Base-by-base conservation (phyloP, 768 basidiomycete genomes). In the Pleurotus giganteus region DNA sequence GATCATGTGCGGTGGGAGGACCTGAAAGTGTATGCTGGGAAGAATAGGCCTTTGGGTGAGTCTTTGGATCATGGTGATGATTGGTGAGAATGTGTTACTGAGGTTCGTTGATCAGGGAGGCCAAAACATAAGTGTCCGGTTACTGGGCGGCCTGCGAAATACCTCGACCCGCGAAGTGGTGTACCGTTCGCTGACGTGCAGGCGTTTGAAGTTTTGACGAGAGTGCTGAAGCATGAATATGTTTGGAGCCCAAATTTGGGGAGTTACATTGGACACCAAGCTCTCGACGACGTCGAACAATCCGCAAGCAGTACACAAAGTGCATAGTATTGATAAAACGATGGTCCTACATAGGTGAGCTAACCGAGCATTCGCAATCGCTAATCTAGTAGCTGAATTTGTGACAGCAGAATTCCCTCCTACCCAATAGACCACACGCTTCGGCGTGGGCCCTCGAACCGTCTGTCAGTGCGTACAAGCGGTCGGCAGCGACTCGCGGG, bases 1-100 rank as follows among this genome's bases (percentile, higher is more conserved):
- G 77, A 88, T 47, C 88, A 95, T 60, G 86, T 87, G 7, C 79
- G 86, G 45, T 98, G 90, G 90, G 84, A 88, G 47, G 79, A 85
- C 26, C 55, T 89, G 19, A 82, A 77, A 57, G 86, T 86, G 4
- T 89, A 81, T 60, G 73, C 75, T 1, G 77, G 81, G 21, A 88
- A 85, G 66, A 75, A 75, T n/a, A 74, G 89, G 11, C 90, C 89
- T 1, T 49, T 84, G 39, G 67, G 88, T 90, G 61, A 52, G 54
- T 56, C 7, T 13, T 32, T 23, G 12, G 80, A 63, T 44, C 26
- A 32, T 55, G 50, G 60, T 59, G 13, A n/a, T 7, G 12, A 39
- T 41, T 32, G 26, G 4, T 28, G 21, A 17, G 6, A n/a, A 41
- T 24, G 23, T 51, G 55, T 52, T 21, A 37, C 29, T 26, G 55